A percentile compares a stretch with the other conserved stretches of the same genome.
Conservation (phyloP, 176 grass and related monocot genomes). For the Luzula sylvatica region DNA sequence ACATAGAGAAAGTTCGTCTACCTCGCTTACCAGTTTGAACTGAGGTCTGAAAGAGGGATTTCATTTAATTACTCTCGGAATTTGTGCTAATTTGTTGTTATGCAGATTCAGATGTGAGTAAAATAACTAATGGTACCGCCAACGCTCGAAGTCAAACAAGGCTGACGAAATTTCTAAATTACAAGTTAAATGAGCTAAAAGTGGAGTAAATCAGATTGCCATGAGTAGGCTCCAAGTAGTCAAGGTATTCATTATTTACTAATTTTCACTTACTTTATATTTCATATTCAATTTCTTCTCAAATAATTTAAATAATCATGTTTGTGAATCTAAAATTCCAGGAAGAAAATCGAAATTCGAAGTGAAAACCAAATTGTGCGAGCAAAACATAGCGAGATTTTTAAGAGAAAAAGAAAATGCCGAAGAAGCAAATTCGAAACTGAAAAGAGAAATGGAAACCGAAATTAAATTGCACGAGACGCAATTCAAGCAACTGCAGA, state of each 20-base stretch:
- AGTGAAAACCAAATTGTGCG: slow-evolving; percentile 51
- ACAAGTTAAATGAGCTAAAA: no score
- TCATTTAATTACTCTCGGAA: no score
- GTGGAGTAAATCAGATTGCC: slow-evolving; percentile 78
- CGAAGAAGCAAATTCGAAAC: slow-evolving; percentile 42
- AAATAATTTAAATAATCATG: slow-evolving; percentile 6
- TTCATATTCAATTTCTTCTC: slow-evolving; percentile 11
- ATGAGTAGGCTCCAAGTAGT: slow-evolving; percentile 57
- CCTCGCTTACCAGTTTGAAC: no score
- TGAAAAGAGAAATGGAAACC: slow-evolving; percentile 66
- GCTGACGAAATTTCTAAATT: no score
- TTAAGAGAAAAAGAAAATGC: slow-evolving; percentile 56
- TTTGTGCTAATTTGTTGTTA: no score
- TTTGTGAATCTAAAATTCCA: slow-evolving; percentile 26
- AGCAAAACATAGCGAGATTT: slow-evolving; percentile 48
- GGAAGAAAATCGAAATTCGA: slow-evolving; percentile 73
- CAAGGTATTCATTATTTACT: slow-evolving; percentile 49
- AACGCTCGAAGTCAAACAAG: no score
- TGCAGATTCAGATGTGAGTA: no score
- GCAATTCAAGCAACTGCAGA: slow-evolving; percentile 38
- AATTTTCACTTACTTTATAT: slow-evolving; percentile 9
- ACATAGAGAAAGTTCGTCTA: no score
- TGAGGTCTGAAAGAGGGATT: no score
- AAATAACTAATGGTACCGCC: no score
- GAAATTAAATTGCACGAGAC: slow-evolving; percentile 57